phyloP scores from a whole-genome alignment of 257 asterid species.

The Ajuga chamaepitys region DNA sequence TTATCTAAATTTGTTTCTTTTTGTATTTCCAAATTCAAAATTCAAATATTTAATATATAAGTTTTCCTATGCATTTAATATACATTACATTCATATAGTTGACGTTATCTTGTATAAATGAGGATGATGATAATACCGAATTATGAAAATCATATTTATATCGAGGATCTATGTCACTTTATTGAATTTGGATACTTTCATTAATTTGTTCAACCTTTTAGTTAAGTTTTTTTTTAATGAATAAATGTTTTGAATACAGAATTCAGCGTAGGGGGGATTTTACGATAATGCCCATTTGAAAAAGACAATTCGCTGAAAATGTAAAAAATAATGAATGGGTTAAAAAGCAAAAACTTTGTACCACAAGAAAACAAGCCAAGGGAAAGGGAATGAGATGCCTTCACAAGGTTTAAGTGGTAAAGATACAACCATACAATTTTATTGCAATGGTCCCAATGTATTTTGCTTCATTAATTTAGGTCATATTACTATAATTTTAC shows the following conservation, averaged over 20 bases:
- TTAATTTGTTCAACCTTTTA: neutral
- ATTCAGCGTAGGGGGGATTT: neutral
- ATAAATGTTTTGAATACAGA: neutral
- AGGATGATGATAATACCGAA: too few species aligned
- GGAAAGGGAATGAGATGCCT: conserved; percentile 9
- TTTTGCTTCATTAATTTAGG: neutral
- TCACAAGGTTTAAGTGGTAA: conserved; percentile 12
- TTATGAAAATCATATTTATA: too few species aligned
- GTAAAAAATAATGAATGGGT: conserved; percentile 9
- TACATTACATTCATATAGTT: neutral
- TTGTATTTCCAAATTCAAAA: too few species aligned
- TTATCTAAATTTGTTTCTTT: too few species aligned
- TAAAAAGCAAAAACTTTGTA: conserved; percentile 20
- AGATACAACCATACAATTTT: neutral
- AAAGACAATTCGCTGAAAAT: conserved; percentile 3
- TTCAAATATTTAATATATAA: neutral
- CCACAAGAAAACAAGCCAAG: conserved; percentile 12
- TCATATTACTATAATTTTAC: neutral
- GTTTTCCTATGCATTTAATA: too few species aligned
- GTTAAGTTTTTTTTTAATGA: neutral
- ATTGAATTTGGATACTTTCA: conserved; percentile 7
- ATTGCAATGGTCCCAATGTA: neutral
- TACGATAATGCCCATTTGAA: neutral
- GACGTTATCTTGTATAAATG: too few species aligned
- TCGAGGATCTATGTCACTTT: conserved; percentile 1